Evolutionary conservation across 352 stramenopile genomes (phyloP), one percentile per base, ranked within the genome.

Genomic region (Hyaloperonospora brassicae): DNA sequence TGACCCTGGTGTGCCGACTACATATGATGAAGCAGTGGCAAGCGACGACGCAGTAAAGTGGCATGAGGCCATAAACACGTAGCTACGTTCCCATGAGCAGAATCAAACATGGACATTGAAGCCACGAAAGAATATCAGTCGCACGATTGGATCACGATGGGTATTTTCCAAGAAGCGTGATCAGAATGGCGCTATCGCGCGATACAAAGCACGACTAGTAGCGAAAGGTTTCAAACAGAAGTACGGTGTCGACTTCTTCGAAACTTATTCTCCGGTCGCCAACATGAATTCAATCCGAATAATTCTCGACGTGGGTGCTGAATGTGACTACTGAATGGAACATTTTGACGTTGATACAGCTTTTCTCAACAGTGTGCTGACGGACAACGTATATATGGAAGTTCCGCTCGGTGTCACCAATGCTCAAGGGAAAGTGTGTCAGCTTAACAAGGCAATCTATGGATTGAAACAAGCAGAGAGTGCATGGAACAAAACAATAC

Each of bases 241-340:
- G 17, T 21, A 17, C 9, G 43, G 39, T 23, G 39, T 47, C 9
- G 45, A 51, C 13, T 51, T 51, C 45, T 39, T 41, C 22, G 45
- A 50, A 22, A 50, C 30, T 11, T 50, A 40, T 17, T 50, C 45
- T 10, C 61, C 61, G 1, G 72, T 83, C 11, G 60, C 62, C 11
- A 68, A 64, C 50, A 68, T 75, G 50, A 68, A 64, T 42, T 74
- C 66, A 1, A 62, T 83, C 12, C 50, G 67, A 35, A 25, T 70
- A 10, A 40, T 62, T 5, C 23, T 72, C 0, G 23, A 59, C 1
- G 34, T 70, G 4, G 60, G 44, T 4, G 25, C 5, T 6, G 5
- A 5, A 0, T 12, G 14, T 7, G 44, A 8, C 11, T 50, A 50
- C 7, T 0, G 22, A 10, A 66, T 73, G 23, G 22, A 67, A 27